phyloP scores from a whole-genome alignment of 805 yeast genomes.

The Kurtzmaniella fragi region DNA sequence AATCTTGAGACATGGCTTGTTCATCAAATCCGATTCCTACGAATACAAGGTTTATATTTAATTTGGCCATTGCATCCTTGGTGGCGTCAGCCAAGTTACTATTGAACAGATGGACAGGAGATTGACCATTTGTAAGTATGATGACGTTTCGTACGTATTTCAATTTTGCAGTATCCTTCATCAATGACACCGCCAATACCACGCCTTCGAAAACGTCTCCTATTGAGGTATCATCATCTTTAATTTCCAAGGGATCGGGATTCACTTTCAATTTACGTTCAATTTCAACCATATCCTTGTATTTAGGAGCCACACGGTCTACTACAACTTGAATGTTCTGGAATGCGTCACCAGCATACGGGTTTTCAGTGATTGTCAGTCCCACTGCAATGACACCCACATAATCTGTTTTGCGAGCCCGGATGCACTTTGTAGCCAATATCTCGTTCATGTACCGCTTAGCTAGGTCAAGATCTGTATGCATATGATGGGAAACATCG shows the following conservation, averaged over 20 bases:
- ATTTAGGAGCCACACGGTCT: slow-evolving; percentile 17
- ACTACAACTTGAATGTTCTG: slow-evolving; percentile 15
- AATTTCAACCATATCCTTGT: slow-evolving; percentile 11
- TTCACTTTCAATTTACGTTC: slow-evolving; percentile 6
- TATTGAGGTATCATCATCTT: slow-evolving; percentile 5
- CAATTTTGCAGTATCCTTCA: slow-evolving; percentile 21
- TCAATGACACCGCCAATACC: slow-evolving; percentile 29
- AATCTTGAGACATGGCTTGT: not conserved
- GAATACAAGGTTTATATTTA: slow-evolving; percentile 13
- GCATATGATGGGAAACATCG: no score
- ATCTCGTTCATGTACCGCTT: slow-evolving; percentile 38
- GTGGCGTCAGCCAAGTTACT: slow-evolving; percentile 9
- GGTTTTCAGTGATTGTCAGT: slow-evolving; percentile 12
- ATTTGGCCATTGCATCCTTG: slow-evolving; percentile 9
- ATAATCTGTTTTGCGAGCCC: slow-evolving; percentile 35
- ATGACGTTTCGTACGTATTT: slow-evolving; percentile 34
- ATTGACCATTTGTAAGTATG: slow-evolving; percentile 24
- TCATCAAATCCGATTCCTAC: slow-evolving; percentile 10
- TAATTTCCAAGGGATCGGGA: not conserved
- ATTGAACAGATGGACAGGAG: slow-evolving; percentile 10
- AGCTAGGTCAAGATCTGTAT: slow-evolving; percentile 28
- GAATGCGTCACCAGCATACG: slow-evolving; percentile 8
- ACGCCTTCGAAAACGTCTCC: slow-evolving; percentile 26
- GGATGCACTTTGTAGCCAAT: slow-evolving; percentile 21
- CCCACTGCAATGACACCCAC: slow-evolving; percentile 29